phyloP scores from a whole-genome alignment of 2,329 filamentous ascomycete species.

The Cladosporium sp. region DNA sequence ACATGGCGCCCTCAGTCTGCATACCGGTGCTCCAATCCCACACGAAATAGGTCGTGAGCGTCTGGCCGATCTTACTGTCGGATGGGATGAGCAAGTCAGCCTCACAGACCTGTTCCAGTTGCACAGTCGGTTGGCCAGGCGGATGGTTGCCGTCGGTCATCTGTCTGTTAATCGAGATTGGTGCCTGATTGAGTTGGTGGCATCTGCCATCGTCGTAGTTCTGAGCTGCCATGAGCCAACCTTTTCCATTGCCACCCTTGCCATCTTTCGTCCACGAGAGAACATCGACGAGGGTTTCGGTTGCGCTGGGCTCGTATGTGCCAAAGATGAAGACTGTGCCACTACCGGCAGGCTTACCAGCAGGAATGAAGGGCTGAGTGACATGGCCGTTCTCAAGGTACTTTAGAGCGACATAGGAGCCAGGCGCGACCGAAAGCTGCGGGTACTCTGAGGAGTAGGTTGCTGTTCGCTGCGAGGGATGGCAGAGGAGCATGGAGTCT shows the following conservation, averaged over 20 bases:
- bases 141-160: constrained; percentile 56
- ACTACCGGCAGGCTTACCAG: constrained; percentile 46
- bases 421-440: constrained; percentile 59
- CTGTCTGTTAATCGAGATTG: constrained; percentile 63
- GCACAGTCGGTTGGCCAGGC: constrained; percentile 49
- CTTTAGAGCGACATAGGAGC: constrained; percentile 51
- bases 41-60: constrained; percentile 89
- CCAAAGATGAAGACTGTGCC: constrained; percentile 54
- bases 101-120: constrained; percentile 74
- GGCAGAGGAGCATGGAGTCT: constrained; percentile 62
- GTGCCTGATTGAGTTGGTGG: constrained; percentile 70
- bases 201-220: constrained; percentile 91
- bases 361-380: constrained; percentile 44
- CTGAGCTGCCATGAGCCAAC: constrained; percentile 72
- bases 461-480: constrained; percentile 61
- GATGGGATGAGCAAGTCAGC: constrained; percentile 74
- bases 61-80: constrained; percentile 58
- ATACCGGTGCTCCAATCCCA: constrained; percentile 82
- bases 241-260: constrained; percentile 76
- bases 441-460: constrained; percentile 62
- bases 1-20: constrained; percentile 34
- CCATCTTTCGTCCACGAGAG: constrained; percentile 82
- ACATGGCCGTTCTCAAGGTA: constrained; percentile 56
- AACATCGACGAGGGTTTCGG: constrained; percentile 65
- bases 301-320: constrained; percentile 49